A percentile compares a stretch with the other conserved stretches of the same genome.
Conservation (phyloP, 257 asterid species). For the Solanum gracilifrons region DNA sequence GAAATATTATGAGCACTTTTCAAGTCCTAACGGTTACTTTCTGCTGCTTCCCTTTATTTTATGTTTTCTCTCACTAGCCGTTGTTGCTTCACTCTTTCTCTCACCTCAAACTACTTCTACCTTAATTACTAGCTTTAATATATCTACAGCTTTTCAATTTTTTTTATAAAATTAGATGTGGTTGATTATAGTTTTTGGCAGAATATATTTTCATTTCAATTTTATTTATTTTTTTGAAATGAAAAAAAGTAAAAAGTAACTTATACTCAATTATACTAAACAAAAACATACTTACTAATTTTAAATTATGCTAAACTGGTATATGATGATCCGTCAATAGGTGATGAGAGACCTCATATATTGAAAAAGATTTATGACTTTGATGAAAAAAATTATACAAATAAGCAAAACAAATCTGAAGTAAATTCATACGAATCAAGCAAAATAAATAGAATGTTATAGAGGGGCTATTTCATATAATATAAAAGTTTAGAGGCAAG, state of each 20-base stretch:
- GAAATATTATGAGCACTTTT: not conserved
- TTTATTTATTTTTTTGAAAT: too few species aligned
- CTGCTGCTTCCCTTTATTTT: slow-evolving; percentile 12
- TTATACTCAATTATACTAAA: too few species aligned
- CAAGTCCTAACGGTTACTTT: slow-evolving; percentile 37
- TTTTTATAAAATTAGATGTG: too few species aligned
- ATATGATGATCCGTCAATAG: not conserved
- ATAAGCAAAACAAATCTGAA: too few species aligned
- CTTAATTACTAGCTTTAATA: not conserved
- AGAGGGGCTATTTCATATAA: not conserved
- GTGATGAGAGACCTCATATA: not conserved
- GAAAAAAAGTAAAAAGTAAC: too few species aligned
- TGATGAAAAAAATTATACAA: too few species aligned
- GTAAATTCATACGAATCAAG: not conserved
- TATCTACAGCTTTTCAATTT: too few species aligned
- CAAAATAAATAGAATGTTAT: not conserved
- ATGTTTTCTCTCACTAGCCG: not conserved
- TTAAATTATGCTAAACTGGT: too few species aligned
- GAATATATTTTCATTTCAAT: too few species aligned
- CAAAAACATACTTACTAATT: too few species aligned
- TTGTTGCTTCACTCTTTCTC: not conserved
- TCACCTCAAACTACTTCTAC: not conserved
- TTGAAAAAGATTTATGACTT: too few species aligned
- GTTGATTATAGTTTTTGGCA: too few species aligned
- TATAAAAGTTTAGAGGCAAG: not conserved